Evolutionary conservation across 805 yeast genomes (phyloP).

Genomic region (Saccharomyces mikatae): DNA sequence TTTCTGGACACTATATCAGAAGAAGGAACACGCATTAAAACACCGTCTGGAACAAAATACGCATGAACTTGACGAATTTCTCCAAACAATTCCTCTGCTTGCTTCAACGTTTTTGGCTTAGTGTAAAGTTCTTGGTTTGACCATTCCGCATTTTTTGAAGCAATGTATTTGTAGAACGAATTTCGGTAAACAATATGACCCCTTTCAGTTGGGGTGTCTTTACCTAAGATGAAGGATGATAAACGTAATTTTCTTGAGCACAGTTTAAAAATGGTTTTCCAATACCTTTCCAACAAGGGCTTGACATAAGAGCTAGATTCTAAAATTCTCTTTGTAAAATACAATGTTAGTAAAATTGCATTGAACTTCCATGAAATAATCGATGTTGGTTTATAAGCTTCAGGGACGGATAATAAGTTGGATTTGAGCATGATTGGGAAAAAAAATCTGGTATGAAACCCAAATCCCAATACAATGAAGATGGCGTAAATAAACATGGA

Average conservation of each 20-base stretch:
- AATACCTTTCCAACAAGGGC: conserved; percentile 41
- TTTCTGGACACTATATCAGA: conserved; percentile 66
- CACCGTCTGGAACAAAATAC: conserved; percentile 73
- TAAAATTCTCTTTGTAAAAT: conserved; percentile 18
- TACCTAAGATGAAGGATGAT: conserved; percentile 71
- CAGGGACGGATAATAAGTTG: conserved; percentile 13
- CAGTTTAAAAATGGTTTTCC: conserved; percentile 53
- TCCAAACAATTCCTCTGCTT: conserved; percentile 39
- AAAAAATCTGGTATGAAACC: conserved; percentile 47
- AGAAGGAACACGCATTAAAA: conserved; percentile 77
- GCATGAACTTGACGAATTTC: conserved; percentile 38
- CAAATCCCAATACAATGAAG: conserved; percentile 70
- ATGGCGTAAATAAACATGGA: conserved; percentile 69
- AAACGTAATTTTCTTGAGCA: conserved; percentile 54
- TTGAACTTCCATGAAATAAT: conserved; percentile 5
- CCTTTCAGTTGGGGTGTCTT: conserved; percentile 56
- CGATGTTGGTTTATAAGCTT: conserved; percentile 2
- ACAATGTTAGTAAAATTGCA: conserved; percentile 37
- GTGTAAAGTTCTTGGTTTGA: conserved; percentile 46
- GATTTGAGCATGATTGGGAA: conserved; percentile 32
- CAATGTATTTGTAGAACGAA: conserved; percentile 36
- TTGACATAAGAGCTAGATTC: conserved; percentile 24
- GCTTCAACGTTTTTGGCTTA: conserved; percentile 44
- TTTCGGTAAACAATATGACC: conserved; percentile 58
- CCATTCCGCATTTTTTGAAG: conserved; percentile 28